phyloP scores from a whole-genome alignment of 805 yeast species.

The Ogataea pilisensis region DNA sequence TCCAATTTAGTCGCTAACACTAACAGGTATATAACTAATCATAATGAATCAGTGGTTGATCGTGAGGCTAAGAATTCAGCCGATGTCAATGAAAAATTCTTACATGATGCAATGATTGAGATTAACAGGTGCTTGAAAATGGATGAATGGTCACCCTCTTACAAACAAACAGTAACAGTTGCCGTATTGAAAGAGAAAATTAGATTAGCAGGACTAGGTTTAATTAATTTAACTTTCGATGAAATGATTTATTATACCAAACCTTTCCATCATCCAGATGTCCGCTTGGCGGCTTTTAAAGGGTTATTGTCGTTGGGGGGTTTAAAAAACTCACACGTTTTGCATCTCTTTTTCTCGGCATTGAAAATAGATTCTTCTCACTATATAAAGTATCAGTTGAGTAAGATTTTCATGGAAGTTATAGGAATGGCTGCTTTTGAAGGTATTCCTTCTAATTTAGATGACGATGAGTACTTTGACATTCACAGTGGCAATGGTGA shows the following conservation, averaged over 20 bases:
- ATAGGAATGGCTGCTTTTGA: conserved; percentile 65
- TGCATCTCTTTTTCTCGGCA: conserved; percentile 58
- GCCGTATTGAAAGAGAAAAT: conserved; percentile 59
- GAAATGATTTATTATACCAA: conserved; percentile 53
- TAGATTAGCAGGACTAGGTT: conserved; percentile 51
- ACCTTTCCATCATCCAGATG: conserved; percentile 41
- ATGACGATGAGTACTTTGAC: conserved; percentile 56
- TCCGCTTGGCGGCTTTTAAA: conserved; percentile 64
- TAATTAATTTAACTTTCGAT: conserved; percentile 47
- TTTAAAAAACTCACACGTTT: conserved; percentile 54
- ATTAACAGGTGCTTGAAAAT: conserved; percentile 70
- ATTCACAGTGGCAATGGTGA: conserved; percentile 4
- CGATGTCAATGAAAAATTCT: conserved; percentile 34
- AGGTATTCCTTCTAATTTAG: conserved; percentile 54
- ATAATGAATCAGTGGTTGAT: conserved; percentile 19
- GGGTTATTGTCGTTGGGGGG: conserved; percentile 76
- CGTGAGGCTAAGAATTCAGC: conserved; percentile 5
- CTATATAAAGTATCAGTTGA: conserved; percentile 46
- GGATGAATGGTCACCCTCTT: conserved; percentile 85
- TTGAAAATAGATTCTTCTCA: conserved; percentile 53
- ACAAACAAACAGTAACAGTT: conserved; percentile 49
- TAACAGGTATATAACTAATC: conserved; percentile 21
- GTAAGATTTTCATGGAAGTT: conserved; percentile 43
- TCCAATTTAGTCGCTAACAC: conserved; percentile 32
- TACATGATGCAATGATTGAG: conserved; percentile 54